Conservation (phyloP, 1,284 basidiomycete species). For the Trametes sp. region DNA sequence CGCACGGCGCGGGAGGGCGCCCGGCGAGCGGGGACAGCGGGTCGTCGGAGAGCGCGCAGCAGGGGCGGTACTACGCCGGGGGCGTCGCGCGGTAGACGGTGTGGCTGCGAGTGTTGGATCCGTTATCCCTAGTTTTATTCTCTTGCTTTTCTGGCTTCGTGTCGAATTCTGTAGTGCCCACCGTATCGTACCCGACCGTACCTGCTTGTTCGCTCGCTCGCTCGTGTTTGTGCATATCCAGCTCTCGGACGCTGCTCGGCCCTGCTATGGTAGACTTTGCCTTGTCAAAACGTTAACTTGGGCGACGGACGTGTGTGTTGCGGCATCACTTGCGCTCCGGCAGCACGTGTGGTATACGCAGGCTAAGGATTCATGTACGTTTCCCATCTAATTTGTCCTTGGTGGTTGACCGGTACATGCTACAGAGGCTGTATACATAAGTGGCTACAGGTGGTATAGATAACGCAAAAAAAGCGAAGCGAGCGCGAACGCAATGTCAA, state of each 20-base stretch:
- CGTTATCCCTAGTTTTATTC: conserved; percentile 3
- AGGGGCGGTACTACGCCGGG: conserved; percentile 17
- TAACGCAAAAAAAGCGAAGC: too few relatives aligned
- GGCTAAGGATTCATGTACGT: too few relatives aligned
- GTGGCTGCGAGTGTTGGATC: neutral
- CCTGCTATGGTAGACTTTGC: conserved; percentile 2
- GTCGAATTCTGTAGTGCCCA: neutral
- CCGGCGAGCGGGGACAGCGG: conserved; percentile 13
- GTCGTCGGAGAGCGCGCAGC: conserved; percentile 16
- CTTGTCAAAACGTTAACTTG: too few relatives aligned
- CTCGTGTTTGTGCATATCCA: conserved; percentile 8
- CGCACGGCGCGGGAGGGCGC: neutral
- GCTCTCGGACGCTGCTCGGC: conserved; percentile 3
- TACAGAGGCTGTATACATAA: too few relatives aligned
- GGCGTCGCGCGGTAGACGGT: conserved; percentile 10
- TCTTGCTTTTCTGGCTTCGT: neutral
- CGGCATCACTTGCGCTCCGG: too few relatives aligned
- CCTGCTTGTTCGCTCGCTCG: neutral
- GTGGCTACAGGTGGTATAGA: too few relatives aligned
- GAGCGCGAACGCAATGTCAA: too few relatives aligned
- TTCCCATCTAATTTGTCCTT: too few relatives aligned
- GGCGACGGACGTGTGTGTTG: too few relatives aligned
- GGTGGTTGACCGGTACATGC: too few relatives aligned
- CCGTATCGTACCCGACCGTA: neutral
- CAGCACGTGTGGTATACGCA: neutral